Evolutionary conservation across 306 rosid species (phyloP), one percentile per base, ranked within the genome.

Genomic region (Carpinus viminea): DNA sequence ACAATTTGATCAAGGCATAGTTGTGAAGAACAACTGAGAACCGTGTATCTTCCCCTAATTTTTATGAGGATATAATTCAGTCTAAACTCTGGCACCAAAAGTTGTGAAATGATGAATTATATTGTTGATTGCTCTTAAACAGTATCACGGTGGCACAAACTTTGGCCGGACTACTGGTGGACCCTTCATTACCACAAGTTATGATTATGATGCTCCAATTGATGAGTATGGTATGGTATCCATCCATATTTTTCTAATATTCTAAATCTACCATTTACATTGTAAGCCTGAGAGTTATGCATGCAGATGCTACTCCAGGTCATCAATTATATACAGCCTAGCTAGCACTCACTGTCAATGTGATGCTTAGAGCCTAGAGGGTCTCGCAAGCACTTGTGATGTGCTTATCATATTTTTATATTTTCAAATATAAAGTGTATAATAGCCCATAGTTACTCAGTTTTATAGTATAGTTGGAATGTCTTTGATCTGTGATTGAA

Each of bases 121-220:
- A 16, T 56, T 83, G 56, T 87, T 74, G 34, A 51, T 75, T 83
- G 51, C 79, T 84, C 41, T 75, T 75, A 36, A 79, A 81, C 86
- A 95, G 99, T 95, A 95, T 80, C 99, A 95, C 70, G 99, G 99
- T 38, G 99, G 99, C 51, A 95, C 98, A 55, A 95, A 91, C 86
- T 95, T 93, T 85, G 99, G 87, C 41, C 85, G 93, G 68, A 82
- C 81, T 70, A 11, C 87, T 46, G 98, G 98, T 43, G 99, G 99
- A 75, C 97, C 99, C 66, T 93, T 93, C 76, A 82, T 95, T 81
- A 38, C 99, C 47, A 95, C 96, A 41, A 93, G 93, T 78, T 95
- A 95, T 84, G 99, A 95, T 80, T 95, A 93, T 76, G 99, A 95
- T 83, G 96, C 99, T 38, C 98, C 98, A 20, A 78, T 95, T 31